Evolutionary conservation across 495 filamentous ascomycete genomes (phyloP), one percentile per base, ranked within the genome.

Genomic region (Tirmania nivea): DNA sequence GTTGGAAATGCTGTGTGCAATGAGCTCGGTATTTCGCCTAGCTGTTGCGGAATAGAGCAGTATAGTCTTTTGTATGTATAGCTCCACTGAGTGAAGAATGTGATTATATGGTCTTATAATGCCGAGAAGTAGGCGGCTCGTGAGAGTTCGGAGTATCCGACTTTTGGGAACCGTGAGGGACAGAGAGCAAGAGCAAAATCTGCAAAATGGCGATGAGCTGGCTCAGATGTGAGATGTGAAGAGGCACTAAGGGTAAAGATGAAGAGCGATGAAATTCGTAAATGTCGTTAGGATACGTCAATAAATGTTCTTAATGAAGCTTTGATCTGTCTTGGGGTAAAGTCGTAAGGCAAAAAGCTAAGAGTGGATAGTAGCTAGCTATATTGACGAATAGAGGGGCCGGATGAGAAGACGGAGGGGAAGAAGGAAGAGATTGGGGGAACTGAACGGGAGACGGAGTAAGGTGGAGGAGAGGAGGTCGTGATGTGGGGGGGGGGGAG

Each of bases 211-310:
- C 25, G 25, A 7, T 31, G 7, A 7, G 25, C 25, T 31, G 3
- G 25, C 25, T 31, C 4, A 31, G 25, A 7, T 31, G 25, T 31
- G 25, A 31, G 25, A 7, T 31, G 25, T 31, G 2, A 31, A 31
- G 25, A 31, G 25, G 25, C 25, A 31, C 3, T 31, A 31, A 31
- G 25, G 25, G 2, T 5, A 25, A 25, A 5, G 25, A 25, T 7
- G 42, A 62, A 53, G 49, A 50, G 58, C 16, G 16, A 37, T 14
- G 21, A 39, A 54, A 51, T 12, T 31, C 14, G 50, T 37, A 55
- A 56, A 56, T 50, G 51, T 21, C 49, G 52, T 59, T 48, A 53
- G 54, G 36, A 31, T 56, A 55, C 39, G 19, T 35, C 50, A 35
- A 42, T n/a, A 25, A n/a, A 5, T 25, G 25, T 25, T 52, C n/a